Evolutionary conservation across 495 filamentous ascomycete species (phyloP).

Genomic region (Penicillium steckii): DNA sequence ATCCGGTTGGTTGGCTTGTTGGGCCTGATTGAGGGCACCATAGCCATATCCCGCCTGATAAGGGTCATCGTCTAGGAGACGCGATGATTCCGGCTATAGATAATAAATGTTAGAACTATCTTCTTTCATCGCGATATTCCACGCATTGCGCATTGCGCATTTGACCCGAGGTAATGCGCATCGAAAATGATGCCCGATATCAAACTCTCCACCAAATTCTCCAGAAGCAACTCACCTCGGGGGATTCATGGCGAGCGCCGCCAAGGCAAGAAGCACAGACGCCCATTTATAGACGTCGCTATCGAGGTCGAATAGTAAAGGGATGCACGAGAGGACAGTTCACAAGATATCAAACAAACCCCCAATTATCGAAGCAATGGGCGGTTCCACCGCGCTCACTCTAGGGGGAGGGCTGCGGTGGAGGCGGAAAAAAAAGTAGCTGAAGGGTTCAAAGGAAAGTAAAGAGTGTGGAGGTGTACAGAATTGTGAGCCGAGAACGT

Average conservation of each 20-base stretch:
- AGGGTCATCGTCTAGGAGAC: slow-evolving; percentile 51
- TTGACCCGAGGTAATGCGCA: slow-evolving; percentile 18
- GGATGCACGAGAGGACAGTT: slow-evolving; percentile 21
- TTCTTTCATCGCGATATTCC: slow-evolving; percentile 1
- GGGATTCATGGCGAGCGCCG: slow-evolving; percentile 39
- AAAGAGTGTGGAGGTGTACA: slow-evolving; percentile 5
- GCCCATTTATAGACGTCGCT: slow-evolving; percentile 41
- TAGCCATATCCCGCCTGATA: slow-evolving; percentile 52
- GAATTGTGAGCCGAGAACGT: slow-evolving; percentile 6
- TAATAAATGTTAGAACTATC: slow-evolving; percentile 22
- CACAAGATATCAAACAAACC: slow-evolving; percentile 29
- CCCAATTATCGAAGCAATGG: slow-evolving; percentile 14
- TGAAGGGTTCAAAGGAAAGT: neutral
- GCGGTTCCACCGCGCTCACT: slow-evolving; percentile 11
- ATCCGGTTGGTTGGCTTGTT: slow-evolving; percentile 45
- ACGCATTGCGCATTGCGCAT: slow-evolving; percentile 15
- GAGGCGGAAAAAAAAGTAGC: neutral
- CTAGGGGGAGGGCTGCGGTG: neutral
- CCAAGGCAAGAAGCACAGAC: slow-evolving; percentile 53
- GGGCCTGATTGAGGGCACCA: slow-evolving; percentile 38
- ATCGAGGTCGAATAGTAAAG: neutral
- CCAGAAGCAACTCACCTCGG: slow-evolving; percentile 39
- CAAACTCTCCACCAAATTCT: neutral
- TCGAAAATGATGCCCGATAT: slow-evolving; percentile 11
- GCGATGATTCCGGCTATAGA: slow-evolving; percentile 47